Evolutionary conservation across 2,329 filamentous ascomycete species (phyloP).

Genomic region (Ceratocystis papillata): DNA sequence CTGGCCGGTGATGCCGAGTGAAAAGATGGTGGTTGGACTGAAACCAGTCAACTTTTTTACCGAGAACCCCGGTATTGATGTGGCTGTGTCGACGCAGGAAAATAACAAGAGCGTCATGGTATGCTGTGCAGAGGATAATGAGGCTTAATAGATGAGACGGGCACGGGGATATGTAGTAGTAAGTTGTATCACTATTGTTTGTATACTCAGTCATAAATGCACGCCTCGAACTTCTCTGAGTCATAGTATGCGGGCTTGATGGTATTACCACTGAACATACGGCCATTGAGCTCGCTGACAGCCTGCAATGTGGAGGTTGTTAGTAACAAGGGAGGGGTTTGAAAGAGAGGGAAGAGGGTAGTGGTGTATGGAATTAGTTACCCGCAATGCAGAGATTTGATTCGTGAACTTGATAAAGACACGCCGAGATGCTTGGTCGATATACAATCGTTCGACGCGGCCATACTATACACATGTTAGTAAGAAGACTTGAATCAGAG

Average conservation of each 20-base stretch:
- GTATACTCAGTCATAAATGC: slow-evolving; percentile 38
- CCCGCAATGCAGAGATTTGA: slow-evolving; percentile 69
- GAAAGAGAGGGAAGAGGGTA: background rate
- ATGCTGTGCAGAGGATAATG: slow-evolving; percentile 1
- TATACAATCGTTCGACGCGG: slow-evolving; percentile 65
- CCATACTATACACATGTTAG: slow-evolving; percentile 51
- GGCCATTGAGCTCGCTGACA: slow-evolving; percentile 78
- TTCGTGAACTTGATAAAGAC: slow-evolving; percentile 94
- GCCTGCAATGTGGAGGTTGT: slow-evolving; percentile 43
- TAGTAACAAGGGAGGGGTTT: background rate
- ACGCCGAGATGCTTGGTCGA: slow-evolving; percentile 52
- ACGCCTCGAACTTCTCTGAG: slow-evolving; percentile 66
- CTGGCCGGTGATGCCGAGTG: slow-evolving; percentile 58
- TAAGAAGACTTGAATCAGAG: background rate
- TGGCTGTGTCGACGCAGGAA: slow-evolving; percentile 35
- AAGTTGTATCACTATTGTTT: slow-evolving; percentile 13
- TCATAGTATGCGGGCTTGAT: slow-evolving; percentile 79
- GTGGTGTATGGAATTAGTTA: slow-evolving; percentile 41
- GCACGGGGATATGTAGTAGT: background rate
- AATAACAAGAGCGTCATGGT: slow-evolving; percentile 31
- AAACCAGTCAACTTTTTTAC: slow-evolving; percentile 46
- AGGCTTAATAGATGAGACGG: background rate
- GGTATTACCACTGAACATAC: slow-evolving; percentile 76
- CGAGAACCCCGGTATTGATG: slow-evolving; percentile 42
- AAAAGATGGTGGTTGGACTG: slow-evolving; percentile 42